A percentile compares a stretch with the other conserved stretches of the same genome.
Evolutionary conservation across 2,329 filamentous ascomycete species (phyloP).

Genomic region (Fusarium luffae): DNA sequence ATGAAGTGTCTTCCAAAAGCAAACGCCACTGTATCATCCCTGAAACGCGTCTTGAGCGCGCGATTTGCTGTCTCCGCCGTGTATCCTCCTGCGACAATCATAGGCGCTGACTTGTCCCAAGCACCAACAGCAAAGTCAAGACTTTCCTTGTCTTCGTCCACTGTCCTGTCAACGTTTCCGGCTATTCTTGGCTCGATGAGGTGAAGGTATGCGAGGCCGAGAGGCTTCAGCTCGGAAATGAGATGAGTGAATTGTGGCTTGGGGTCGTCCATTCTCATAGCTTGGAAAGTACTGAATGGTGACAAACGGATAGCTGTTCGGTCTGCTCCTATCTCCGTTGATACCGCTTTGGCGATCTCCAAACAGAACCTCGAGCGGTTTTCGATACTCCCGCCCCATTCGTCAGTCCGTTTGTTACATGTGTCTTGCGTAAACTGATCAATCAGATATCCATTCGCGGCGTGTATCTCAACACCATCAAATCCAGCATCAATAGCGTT

Average conservation of each 20-base stretch:
- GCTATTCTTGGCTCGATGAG: slow-evolving; percentile 67
- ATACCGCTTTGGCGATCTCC: slow-evolving; percentile 58
- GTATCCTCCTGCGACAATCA: slow-evolving; percentile 52
- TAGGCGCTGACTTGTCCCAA: slow-evolving; percentile 44
- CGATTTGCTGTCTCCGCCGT: slow-evolving; percentile 39
- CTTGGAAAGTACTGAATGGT: slow-evolving; percentile 70
- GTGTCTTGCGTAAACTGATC: slow-evolving; percentile 22
- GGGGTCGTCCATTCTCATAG: slow-evolving; percentile 69
- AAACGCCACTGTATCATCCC: slow-evolving; percentile 46
- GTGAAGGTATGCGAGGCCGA: slow-evolving; percentile 70
- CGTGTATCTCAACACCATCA: slow-evolving; percentile 22
- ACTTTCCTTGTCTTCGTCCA: slow-evolving; percentile 50
- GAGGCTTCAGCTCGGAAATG: slow-evolving; percentile 59
- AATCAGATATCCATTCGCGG: slow-evolving; percentile 22
- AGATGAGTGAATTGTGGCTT: slow-evolving; percentile 71
- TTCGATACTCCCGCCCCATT: slow-evolving; percentile 64
- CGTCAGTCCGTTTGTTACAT: slow-evolving; percentile 62
- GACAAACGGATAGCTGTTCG: slow-evolving; percentile 66
- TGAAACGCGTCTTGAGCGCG: slow-evolving; percentile 45
- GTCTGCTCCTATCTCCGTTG: slow-evolving; percentile 59
- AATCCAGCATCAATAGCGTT: slow-evolving; percentile 12
- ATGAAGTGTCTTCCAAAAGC: slow-evolving; percentile 48
- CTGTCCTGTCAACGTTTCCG: slow-evolving; percentile 51
- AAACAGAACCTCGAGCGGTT: slow-evolving; percentile 58
- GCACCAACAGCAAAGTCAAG: slow-evolving; percentile 48